Base-by-base conservation (phyloP, 306 rosid genomes). In the Vachellia pachyceras region DNA sequence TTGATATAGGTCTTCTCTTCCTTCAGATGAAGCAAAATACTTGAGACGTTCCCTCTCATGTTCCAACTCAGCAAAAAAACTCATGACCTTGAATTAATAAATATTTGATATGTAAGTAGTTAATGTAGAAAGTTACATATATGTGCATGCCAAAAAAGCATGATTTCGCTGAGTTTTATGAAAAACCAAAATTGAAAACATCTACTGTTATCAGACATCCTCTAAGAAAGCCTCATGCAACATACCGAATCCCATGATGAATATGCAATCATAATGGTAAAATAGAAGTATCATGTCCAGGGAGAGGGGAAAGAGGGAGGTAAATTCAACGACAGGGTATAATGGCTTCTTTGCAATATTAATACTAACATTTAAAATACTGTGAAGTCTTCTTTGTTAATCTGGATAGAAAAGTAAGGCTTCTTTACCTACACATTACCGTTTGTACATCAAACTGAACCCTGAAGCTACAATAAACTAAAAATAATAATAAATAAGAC, bases 1-100 rank as follows among this genome's bases (percentile, higher is more conserved):
- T 82, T 93, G 91, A 85, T 93, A 95, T 22, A 95, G 85, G 88
- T 95, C 99, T 61, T 95, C 99, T 83, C 99, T 91, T 89, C 99
- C 97, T 89, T 91, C 99, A 49, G 99, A 88, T n/a, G 98, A 93
- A 66, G 89, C 85, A 90, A 95, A 95, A 89, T 95, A 93, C 69
- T 88, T 67, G 63, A 95, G 97, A 78, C 89, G 90, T 82, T 95
- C 98, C 85, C 85, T 90, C 85, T 95, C 99, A 82, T 91, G 99
- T 77, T 90, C 85, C 25, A 93, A 93, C 60, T 90, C 85, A 64
- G 98, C 92, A 68, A 85, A 93, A 83, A 77, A 82, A 78, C 99
- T 93, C 96, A 93, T 88, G 71, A 95, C 97, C 98, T 93, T 87
- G 50, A 74, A 82, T 82, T 82, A 82, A 69, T 45, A 74, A 35